These are phyloP conservation scores for Hyaloscypha bicolor DNA, from an alignment of 495 filamentous ascomycete genomes.

Conservation along the genomic window DNA sequence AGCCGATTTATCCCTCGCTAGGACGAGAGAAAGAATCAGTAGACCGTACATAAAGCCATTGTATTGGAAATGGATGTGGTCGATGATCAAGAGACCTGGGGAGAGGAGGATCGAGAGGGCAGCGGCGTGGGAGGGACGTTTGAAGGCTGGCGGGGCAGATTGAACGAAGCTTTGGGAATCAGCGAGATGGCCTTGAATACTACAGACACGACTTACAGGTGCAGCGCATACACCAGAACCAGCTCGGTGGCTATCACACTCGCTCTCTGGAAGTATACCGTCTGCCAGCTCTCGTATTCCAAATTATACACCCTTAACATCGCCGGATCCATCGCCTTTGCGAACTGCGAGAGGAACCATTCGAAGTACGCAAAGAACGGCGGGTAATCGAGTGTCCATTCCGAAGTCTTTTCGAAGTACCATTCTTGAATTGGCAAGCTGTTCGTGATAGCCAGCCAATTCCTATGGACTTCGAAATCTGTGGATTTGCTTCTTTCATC, in stretches of 20 bases:
- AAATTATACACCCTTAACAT: constrained; percentile 85
- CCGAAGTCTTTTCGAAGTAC: constrained; percentile 96
- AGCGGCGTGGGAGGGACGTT: constrained; percentile 80
- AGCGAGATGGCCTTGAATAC: neutral
- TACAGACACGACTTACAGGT: constrained; percentile 53
- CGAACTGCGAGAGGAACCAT: constrained; percentile 85
- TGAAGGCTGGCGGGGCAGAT: constrained; percentile 48
- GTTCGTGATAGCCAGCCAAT: constrained; percentile 95
- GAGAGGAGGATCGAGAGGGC: constrained; percentile 90
- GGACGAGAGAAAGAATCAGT: constrained; percentile 79
- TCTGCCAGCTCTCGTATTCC: constrained; percentile 85
- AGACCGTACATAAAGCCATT: constrained; percentile 96
- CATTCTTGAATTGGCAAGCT: constrained; percentile 85
- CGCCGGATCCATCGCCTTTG: constrained; percentile 71
- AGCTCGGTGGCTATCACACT: constrained; percentile 89
- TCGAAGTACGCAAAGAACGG: constrained; percentile 98
- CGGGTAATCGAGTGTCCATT: constrained; percentile 99
- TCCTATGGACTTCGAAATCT: constrained; percentile 97
- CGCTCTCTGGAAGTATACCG: constrained; percentile 86
- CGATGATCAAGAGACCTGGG: constrained; percentile 92
- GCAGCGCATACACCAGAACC: constrained; percentile 80
- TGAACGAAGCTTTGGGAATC: constrained; percentile 27
- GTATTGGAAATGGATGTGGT: constrained; percentile 99
- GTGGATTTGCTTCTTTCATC: constrained; percentile 83
- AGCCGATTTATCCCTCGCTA: constrained; percentile 76